phyloP scores from a whole-genome alignment of 495 filamentous ascomycete genomes.

The Hypoxylon lenormandii region DNA sequence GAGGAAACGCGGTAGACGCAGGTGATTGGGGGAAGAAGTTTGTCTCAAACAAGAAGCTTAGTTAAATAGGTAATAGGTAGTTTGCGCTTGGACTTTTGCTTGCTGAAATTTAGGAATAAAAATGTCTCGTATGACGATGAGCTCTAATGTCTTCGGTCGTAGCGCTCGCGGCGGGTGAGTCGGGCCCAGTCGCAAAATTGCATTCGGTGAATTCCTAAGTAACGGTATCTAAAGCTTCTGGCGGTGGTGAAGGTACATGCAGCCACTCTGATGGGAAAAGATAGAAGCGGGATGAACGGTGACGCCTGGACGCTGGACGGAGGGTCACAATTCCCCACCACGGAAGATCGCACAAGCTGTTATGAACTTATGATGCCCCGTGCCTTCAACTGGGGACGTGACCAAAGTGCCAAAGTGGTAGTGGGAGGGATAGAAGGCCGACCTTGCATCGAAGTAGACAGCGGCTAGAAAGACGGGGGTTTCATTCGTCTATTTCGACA shows the following conservation, averaged over 20 bases:
- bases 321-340: constrained; percentile 55
- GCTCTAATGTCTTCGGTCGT: constrained; percentile 47
- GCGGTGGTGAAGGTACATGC: constrained; percentile 53
- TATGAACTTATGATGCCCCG: constrained; percentile 54
- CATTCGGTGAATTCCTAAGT: constrained; percentile 48
- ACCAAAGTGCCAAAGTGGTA: too few relatives aligned
- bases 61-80: constrained; percentile 44
- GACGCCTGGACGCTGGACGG: constrained; percentile 51
- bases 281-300: constrained; percentile 52
- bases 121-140: constrained; percentile 62
- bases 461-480: constrained; percentile 60
- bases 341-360: constrained; percentile 56
- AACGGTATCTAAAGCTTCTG: constrained; percentile 40
- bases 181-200: constrained; percentile 47
- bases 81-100: constrained; percentile 52
- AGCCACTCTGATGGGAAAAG: constrained; percentile 48
- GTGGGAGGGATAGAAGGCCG: constrained; percentile 54
- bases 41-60: constrained; percentile 52
- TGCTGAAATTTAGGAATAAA: constrained; percentile 59
- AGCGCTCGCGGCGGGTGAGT: constrained; percentile 51
- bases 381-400: constrained; percentile 53
- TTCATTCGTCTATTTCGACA: constrained; percentile 56
- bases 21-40: constrained; percentile 39
- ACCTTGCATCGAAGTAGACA: constrained; percentile 58
- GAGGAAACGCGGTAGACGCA: constrained; percentile 49